Base-by-base conservation (phyloP, 2,329 filamentous ascomycete genomes). In the Pseudovirgaria hyperparasitica region DNA sequence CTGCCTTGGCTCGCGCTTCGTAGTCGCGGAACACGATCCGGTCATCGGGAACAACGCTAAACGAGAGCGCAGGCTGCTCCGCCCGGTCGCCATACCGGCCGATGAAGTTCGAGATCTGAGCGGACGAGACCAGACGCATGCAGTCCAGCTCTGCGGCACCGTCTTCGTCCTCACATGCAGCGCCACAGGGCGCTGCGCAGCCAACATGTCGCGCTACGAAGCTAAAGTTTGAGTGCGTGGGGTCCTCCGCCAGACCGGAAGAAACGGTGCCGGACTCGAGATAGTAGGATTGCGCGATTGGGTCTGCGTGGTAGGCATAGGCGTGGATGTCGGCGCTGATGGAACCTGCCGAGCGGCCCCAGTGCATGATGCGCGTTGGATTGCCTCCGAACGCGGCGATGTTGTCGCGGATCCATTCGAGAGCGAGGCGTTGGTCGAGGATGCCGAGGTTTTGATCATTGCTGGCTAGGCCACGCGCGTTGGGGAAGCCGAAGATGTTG, bases 251-350 rank as follows among this genome's bases (percentile, higher is more conserved):
- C n/a, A 28, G 29, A 7, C 29, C 27, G 7, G 18, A n/a, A 30
- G 27, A 5, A 28, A 30, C 34, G 19, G 38, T 29, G 13, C 41
- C 41, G 12, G 41, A 44, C 28, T 57, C 46, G 2, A 55, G 49
- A 33, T 67, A 60, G 16, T 63, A 46, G 7, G 51, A 61, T 10
- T 48, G 39, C 16, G 54, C 54, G 14, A 70, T 69, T 5, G 65
- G 62, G 22, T 69, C 60, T 0, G 59, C 30, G 2, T 38, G 37
- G 25, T 60, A 65, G 3, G 65, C 60, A 27, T 65, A 68, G 5
- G 59, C 52, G 48, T 59, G 64, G 39, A 59, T 57, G 34, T 68
- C 63, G 0, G 58, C 57, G 1, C 54, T 43, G 3, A 55, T 42
- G 8, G 48, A 48, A 1, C 54, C 55, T 8, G 53, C 47, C 1